Conservation (phyloP, 2,329 filamentous ascomycete species). For the Pseudogymnoascus sp. region DNA sequence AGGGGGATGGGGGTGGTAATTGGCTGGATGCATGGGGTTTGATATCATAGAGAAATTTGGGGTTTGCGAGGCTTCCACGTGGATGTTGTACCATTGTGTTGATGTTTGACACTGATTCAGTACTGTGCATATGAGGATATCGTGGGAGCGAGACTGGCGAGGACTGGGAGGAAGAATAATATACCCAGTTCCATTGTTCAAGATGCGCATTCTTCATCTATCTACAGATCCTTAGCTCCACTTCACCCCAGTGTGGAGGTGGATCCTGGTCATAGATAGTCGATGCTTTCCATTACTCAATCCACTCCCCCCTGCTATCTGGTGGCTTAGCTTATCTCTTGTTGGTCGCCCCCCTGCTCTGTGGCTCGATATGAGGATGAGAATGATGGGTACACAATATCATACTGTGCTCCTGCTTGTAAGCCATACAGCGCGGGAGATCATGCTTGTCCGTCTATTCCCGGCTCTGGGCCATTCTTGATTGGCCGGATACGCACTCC, state of each 20-base stretch:
- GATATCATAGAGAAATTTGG: neutral
- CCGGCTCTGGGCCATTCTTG: neutral
- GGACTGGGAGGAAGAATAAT: neutral
- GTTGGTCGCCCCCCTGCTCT: neutral
- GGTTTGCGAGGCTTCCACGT: neutral
- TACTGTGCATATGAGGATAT: neutral
- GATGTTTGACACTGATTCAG: neutral
- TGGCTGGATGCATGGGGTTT: neutral
- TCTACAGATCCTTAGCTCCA: neutral
- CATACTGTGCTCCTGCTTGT: neutral
- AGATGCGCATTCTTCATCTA: neutral
- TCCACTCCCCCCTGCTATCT: slow-evolving; percentile 4
- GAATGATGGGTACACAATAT: neutral
- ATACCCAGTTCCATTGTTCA: neutral
- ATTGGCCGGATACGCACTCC: neutral
- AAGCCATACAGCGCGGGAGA: neutral
- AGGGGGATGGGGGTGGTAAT: neutral
- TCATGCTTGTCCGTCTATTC: neutral
- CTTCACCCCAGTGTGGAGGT: neutral
- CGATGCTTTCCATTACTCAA: slow-evolving; percentile 4
- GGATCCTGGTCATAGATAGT: neutral
- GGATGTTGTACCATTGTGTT: neutral
- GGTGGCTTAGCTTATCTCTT: slow-evolving; percentile 5
- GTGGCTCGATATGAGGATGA: neutral
- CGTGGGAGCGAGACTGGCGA: neutral